These are phyloP conservation scores for Fusarium metavorans DNA, from an alignment of 2,329 filamentous ascomycete species.

Conservation along the genomic window DNA sequence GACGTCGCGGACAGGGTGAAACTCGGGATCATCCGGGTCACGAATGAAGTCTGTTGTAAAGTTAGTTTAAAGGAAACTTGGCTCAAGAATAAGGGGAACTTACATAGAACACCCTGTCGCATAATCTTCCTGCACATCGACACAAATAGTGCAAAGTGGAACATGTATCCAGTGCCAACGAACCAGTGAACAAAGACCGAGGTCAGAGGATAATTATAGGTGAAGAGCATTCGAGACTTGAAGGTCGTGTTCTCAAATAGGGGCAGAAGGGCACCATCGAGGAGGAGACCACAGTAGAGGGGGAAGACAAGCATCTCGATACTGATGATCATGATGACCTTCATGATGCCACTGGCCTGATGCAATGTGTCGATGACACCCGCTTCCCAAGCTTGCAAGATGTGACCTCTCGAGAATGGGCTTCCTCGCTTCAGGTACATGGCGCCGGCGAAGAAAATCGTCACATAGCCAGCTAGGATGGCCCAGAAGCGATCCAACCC, in stretches of 20 bases:
- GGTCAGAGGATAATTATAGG: slow-evolving; percentile 82
- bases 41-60: slow-evolving; percentile 83
- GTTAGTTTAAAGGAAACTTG: slow-evolving; percentile 18
- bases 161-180: slow-evolving; percentile 99
- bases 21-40: slow-evolving; percentile 97
- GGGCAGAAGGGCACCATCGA: slow-evolving; percentile 89
- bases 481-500: slow-evolving; percentile 75
- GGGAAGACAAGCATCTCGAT: slow-evolving; percentile 99
- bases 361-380: slow-evolving; percentile 84
- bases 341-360: slow-evolving; percentile 96
- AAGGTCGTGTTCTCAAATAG: slow-evolving; percentile 87
- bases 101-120: slow-evolving; percentile 91
- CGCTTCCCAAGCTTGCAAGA: slow-evolving; percentile 76
- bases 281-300: slow-evolving; percentile 90
- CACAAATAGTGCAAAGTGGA: slow-evolving; percentile 98
- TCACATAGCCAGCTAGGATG: slow-evolving; percentile 83
- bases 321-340: slow-evolving; percentile 97
- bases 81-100: slow-evolving; percentile 52
- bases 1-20: slow-evolving; percentile 96
- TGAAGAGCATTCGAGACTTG: slow-evolving; percentile 82
- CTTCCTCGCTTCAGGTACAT: slow-evolving; percentile 82
- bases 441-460: slow-evolving; percentile 79
- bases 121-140: slow-evolving; percentile 99
- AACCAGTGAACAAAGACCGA: slow-evolving; percentile 99
- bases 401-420: slow-evolving; percentile 70